These are phyloP conservation scores for Sporothrix pseudoabietina DNA, from an alignment of 2,329 filamentous ascomycete species.

Conservation along the genomic window DNA sequence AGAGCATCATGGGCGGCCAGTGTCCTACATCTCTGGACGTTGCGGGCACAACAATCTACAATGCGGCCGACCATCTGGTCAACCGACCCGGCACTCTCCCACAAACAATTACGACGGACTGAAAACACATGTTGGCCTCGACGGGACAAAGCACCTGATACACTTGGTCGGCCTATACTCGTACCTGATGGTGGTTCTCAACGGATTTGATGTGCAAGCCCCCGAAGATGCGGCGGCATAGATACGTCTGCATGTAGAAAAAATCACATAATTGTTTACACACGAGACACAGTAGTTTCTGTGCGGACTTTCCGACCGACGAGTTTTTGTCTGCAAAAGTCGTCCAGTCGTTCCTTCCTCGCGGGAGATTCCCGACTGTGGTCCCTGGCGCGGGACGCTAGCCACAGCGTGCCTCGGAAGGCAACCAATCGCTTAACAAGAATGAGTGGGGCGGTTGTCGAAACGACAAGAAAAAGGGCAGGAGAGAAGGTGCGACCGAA, in stretches of 20 bases:
- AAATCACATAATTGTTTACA: background rate
- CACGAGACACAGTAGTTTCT: background rate
- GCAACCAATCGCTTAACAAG: background rate
- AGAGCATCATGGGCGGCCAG: constrained; percentile 1
- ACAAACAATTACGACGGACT: background rate
- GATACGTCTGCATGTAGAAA: background rate
- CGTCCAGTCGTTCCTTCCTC: background rate
- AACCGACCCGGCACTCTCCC: background rate
- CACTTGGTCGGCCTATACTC: constrained; percentile 6
- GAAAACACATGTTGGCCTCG: background rate
- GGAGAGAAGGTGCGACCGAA: background rate
- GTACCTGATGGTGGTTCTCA: constrained; percentile 20
- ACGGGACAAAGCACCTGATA: constrained; percentile 5
- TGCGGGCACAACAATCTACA: background rate
- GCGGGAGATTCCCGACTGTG: background rate
- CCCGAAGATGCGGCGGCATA: background rate
- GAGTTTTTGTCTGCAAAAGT: background rate
- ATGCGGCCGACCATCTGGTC: background rate
- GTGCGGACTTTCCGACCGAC: background rate
- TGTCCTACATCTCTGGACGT: background rate
- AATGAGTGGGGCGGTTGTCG: background rate
- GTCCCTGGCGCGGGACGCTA: background rate
- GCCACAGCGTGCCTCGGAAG: background rate
- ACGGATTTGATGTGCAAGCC: constrained; percentile 1
- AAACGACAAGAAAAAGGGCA: background rate